These are phyloP conservation scores for Dovyalis caffra DNA, from an alignment of 345 rosid species.

Conservation along the genomic window DNA sequence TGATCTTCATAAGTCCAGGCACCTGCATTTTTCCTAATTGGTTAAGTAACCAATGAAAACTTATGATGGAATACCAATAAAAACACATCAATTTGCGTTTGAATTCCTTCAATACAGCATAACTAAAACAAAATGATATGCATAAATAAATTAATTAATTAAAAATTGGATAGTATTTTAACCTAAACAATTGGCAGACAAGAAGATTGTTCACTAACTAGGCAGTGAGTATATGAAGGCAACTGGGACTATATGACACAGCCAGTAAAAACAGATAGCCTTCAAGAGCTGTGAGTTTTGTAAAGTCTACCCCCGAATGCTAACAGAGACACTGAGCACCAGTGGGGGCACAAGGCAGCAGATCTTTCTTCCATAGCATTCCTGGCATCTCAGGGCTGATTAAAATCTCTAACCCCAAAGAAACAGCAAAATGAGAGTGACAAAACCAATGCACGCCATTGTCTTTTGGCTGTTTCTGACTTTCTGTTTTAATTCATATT, in stretches of 20 bases:
- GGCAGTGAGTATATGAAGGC: not conserved
- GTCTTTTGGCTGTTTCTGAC: not conserved
- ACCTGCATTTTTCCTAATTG: not conserved
- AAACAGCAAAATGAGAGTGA: not conserved
- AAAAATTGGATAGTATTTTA: not conserved
- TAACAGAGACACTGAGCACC: not conserved
- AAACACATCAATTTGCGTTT: not conserved
- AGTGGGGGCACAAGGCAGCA: not conserved
- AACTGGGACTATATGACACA: not conserved
- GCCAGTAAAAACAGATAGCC: not conserved
- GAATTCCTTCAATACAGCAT: not conserved
- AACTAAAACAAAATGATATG: not conserved
- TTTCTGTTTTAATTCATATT: not conserved
- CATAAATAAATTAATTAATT: not conserved
- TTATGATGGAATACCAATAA: not conserved
- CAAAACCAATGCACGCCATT: not conserved
- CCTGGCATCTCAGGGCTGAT: not conserved
- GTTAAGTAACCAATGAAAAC: not conserved
- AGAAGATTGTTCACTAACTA: not conserved
- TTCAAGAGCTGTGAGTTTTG: not conserved
- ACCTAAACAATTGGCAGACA: not conserved
- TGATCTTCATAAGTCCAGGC: constrained; percentile 47
- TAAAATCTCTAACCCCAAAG: not conserved
- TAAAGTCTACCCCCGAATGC: not conserved
- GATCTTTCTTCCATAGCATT: too few relatives aligned